Evolutionary conservation across 306 rosid species (phyloP).

Genomic region (Senna tora): DNA sequence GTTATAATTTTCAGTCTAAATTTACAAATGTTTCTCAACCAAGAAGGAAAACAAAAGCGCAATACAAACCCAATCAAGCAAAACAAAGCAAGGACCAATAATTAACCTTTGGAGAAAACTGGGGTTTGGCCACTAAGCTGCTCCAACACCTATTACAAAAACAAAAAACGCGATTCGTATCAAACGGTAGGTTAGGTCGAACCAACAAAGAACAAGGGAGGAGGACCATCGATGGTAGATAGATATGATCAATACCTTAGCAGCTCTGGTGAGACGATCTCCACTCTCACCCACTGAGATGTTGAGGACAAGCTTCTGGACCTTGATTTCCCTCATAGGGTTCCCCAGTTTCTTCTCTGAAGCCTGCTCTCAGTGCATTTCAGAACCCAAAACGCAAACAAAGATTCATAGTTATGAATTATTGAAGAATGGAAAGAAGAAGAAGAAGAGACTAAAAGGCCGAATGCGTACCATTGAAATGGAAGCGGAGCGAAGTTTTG

Average conservation of each 20-base stretch:
- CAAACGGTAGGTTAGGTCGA: not conserved
- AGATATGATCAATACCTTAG: constrained; percentile 50
- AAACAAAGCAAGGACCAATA: not conserved
- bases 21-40: not conserved
- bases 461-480: not conserved
- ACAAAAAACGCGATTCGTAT: not conserved
- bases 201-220: not conserved
- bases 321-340: constrained; percentile 85
- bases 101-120: constrained; percentile 75
- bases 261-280: constrained; percentile 81
- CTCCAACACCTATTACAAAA: constrained; percentile 57
- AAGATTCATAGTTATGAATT: not conserved
- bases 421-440: not conserved
- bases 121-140: constrained; percentile 83
- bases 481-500: not conserved
- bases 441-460: not conserved
- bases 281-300: constrained; percentile 87
- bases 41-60: not conserved
- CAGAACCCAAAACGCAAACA: not conserved
- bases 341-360: constrained; percentile 74
- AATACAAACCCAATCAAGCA: not conserved
- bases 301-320: constrained; percentile 80
- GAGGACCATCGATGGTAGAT: not conserved
- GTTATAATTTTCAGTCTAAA: not conserved
- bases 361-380: constrained; percentile 47